Conservation (phyloP, 2,329 filamentous ascomycete species). For the Verticillium tricorpus region DNA sequence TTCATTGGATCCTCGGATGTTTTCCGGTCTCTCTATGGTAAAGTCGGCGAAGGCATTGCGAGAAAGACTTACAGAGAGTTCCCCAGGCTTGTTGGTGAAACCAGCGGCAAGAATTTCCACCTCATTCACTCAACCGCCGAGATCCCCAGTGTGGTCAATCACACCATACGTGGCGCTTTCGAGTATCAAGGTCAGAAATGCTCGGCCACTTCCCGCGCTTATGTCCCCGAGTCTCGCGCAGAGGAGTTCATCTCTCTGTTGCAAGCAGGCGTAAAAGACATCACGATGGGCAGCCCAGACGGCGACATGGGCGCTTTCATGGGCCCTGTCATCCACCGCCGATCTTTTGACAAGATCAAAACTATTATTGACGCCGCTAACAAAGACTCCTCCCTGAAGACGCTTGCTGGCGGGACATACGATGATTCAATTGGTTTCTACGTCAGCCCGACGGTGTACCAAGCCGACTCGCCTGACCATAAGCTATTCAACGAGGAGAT, state of each 20-base stretch:
- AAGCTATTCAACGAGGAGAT: conserved; percentile 41
- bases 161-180: conserved; percentile 43
- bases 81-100: conserved; percentile 45
- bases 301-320: conserved; percentile 33
- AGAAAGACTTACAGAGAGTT: conserved; percentile 27
- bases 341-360: conserved; percentile 40
- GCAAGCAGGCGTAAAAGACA: conserved; percentile 16
- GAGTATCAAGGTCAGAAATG: conserved; percentile 50
- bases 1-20: conserved; percentile 34
- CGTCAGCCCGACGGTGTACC: conserved; percentile 42
- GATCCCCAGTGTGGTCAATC: conserved; percentile 37
- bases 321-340: conserved; percentile 44
- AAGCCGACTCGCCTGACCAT: conserved; percentile 34
- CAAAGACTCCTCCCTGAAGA: conserved; percentile 33
- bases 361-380: conserved; percentile 39
- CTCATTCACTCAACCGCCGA: conserved; percentile 42
- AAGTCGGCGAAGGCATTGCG: conserved; percentile 20
- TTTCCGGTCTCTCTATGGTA: conserved; percentile 26
- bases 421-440: conserved; percentile 38
- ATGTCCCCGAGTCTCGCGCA: conserved; percentile 45
- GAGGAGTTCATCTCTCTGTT: conserved; percentile 22
- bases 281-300: conserved; percentile 22
- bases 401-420: conserved; percentile 39
- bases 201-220: conserved; percentile 46
- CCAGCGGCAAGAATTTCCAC: conserved; percentile 50